Evolutionary conservation across 2,329 filamentous ascomycete genomes (phyloP).

Genomic region (Phyllosticta citriasiana): DNA sequence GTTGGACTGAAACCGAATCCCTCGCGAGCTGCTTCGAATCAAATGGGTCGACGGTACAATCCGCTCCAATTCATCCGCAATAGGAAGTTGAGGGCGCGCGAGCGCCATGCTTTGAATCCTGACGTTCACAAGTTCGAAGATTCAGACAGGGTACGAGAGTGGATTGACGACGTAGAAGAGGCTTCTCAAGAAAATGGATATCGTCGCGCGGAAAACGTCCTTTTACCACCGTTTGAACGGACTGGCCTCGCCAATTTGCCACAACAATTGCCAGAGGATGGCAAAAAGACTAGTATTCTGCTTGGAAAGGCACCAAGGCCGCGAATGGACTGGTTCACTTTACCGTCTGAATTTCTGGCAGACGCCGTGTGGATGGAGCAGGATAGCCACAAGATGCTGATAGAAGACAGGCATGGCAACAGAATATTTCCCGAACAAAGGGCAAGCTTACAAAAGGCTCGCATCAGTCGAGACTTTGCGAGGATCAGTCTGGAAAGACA

Average conservation of each 20-base stretch:
- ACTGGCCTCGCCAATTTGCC: neutral
- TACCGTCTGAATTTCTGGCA: constrained; percentile 76
- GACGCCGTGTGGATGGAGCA: constrained; percentile 89
- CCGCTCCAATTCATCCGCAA: constrained; percentile 90
- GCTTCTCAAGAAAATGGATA: constrained; percentile 31
- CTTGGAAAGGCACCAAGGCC: constrained; percentile 43
- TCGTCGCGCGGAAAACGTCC: constrained; percentile 26
- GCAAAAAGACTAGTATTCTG: neutral
- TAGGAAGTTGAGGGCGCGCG: constrained; percentile 70
- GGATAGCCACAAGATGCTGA: constrained; percentile 64
- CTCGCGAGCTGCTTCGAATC: constrained; percentile 27
- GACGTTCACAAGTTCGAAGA: constrained; percentile 70
- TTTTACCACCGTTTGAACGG: constrained; percentile 20
- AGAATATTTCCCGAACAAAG: constrained; percentile 47
- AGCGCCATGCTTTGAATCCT: constrained; percentile 64
- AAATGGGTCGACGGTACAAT: constrained; percentile 69
- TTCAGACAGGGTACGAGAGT: constrained; percentile 58
- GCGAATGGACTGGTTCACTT: constrained; percentile 74
- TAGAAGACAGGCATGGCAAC: constrained; percentile 69
- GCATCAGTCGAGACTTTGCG: neutral
- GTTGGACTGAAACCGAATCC: constrained; percentile 29
- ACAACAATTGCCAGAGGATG: neutral
- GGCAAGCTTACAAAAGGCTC: constrained; percentile 1
- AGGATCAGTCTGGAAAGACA: constrained; percentile 3
- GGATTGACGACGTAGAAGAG: constrained; percentile 61